phyloP scores from a whole-genome alignment of 2,329 filamentous ascomycete genomes.

The Tolypocladium paradoxum region DNA sequence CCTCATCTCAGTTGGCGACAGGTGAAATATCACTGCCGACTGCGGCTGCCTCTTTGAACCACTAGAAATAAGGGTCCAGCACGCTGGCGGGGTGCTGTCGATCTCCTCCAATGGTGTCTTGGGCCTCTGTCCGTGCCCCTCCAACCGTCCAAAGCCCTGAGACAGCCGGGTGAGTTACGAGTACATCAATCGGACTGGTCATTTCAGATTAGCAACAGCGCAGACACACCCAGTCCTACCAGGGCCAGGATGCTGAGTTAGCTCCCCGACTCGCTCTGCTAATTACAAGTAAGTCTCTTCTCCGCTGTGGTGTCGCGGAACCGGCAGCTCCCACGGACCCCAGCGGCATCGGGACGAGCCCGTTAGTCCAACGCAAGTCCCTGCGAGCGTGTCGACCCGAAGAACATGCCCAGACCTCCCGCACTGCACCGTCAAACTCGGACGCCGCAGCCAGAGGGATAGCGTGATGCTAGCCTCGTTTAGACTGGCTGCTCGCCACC shows the following conservation, averaged over 20 bases:
- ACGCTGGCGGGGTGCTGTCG: not conserved
- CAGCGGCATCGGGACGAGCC: conserved; percentile 7
- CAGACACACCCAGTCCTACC: not conserved
- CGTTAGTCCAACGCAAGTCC: conserved; percentile 1
- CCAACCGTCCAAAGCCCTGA: not conserved
- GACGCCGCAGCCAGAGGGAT: not conserved
- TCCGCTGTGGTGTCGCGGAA: conserved; percentile 5
- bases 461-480: conserved; percentile 2
- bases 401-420: not conserved
- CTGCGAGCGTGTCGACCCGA: not conserved
- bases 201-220: not conserved
- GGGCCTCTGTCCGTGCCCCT: not conserved
- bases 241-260: not conserved
- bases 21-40: not conserved
- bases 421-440: not conserved
- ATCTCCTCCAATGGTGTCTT: not conserved
- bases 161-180: not conserved
- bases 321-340: conserved; percentile 7
- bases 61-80: not conserved
- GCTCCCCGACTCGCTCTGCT: not conserved
- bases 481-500: conserved; percentile 3
- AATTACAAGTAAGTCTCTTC: not conserved
- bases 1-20: not conserved
- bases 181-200: not conserved
- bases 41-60: not conserved